These are phyloP conservation scores for Tribonema minus DNA, from an alignment of 108 stramenopile species.

Conservation along the genomic window DNA sequence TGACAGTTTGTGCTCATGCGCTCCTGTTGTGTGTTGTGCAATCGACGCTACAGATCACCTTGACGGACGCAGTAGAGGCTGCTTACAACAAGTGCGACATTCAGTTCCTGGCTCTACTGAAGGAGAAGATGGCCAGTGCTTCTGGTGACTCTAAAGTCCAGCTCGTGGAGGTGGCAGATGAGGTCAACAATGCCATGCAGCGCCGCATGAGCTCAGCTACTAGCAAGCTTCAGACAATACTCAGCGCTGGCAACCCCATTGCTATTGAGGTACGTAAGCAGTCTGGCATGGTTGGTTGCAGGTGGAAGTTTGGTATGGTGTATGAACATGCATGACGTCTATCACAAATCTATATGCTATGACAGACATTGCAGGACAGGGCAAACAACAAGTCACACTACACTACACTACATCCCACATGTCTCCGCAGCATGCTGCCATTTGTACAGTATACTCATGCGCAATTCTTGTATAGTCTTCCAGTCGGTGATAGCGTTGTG, in stretches of 20 bases:
- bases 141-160: not conserved
- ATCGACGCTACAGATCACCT: not conserved
- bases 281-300: too few species aligned
- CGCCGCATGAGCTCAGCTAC: conserved; percentile 16
- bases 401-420: too few species aligned
- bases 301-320: too few species aligned
- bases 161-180: not conserved
- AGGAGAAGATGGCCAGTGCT: conserved; percentile 3
- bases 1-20: not conserved
- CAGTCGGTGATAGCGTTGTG: too few species aligned
- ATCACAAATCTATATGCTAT: too few species aligned
- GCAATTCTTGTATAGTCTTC: too few species aligned
- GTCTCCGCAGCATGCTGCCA: too few species aligned
- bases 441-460: too few species aligned
- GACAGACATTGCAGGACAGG: too few species aligned
- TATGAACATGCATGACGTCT: too few species aligned
- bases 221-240: not conserved
- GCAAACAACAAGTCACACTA: too few species aligned
- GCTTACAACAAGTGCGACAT: conserved; percentile 40
- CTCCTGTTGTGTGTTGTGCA: not conserved
- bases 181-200: conserved; percentile 30
- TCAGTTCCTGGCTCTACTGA: conserved; percentile 39
- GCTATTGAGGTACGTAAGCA: conserved; percentile 2
- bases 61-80: conserved; percentile 20
- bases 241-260: conserved; percentile 9